Base-by-base conservation (phyloP, 2,329 filamentous ascomycete species). In the Teratosphaeriaceae sp. region DNA sequence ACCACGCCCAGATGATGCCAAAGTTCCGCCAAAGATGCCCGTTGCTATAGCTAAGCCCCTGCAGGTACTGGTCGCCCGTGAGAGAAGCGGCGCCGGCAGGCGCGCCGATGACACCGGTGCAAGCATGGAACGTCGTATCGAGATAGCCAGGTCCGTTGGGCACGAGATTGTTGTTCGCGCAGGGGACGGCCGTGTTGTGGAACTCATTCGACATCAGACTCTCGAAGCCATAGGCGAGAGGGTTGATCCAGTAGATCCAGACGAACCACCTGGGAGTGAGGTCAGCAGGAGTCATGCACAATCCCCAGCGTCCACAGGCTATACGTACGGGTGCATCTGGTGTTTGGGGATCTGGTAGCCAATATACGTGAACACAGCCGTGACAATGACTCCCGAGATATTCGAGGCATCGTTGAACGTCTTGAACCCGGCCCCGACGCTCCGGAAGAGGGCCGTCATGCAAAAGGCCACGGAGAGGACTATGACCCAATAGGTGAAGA, bases 1-100 rank as follows among this genome's bases (percentile, higher is more conserved):
- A 83, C 71, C 72, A 84, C 0, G 72, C 78, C 71, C 77, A 80
- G 31, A 82, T 54, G 42, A 88, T 84, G 1, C 82, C 83, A 44
- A 85, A 72, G 55, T 87, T 86, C 9, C 82, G 56, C 59, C 59
- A 64, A 5, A 66, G 54, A 37, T 68, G 61, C 4, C 58, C 60
- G 42, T 60, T 57, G 12, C 55, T 60, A 50, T 66, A 69, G 0
- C 74, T 75, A 0, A 84, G 63, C 1, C 71, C 74, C 0, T 53
- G 58, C 3, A 85, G 77, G 50, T 77, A 85, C 1, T 71, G 67
- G 46, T 83, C 79, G 1, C 82, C 82, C 15, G 66, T 76, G 4
- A 85, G 75, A 1, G 67, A 73, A 3, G 56, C 53, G 33, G 70
- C 63, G 0, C 80, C 80, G 0, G 75, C 61, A 1, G 74, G 68